These are phyloP conservation scores for Tieghemiomyces parasiticus DNA, from an alignment of 192 early-diverging fungal genomes.

Conservation along the genomic window DNA sequence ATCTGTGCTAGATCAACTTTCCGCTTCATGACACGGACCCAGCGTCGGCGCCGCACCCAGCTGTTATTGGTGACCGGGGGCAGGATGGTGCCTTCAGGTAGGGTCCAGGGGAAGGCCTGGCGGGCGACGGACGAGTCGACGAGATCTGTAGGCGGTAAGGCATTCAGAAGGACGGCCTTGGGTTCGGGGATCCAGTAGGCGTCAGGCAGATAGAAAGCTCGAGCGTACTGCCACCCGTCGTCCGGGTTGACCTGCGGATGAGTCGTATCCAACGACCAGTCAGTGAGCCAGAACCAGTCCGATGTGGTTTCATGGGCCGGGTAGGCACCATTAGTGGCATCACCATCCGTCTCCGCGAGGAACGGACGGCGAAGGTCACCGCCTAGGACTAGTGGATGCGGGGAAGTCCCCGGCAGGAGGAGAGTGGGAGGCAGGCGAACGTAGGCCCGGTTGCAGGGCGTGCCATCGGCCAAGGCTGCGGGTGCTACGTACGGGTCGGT, in stretches of 20 bases:
- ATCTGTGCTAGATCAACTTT: conserved; percentile 27
- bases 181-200: conserved; percentile 29
- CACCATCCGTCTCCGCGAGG: too few relatives aligned
- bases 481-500: conserved; percentile 2
- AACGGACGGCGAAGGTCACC: too few relatives aligned
- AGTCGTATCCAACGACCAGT: conserved; percentile 55
- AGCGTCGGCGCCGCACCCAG: conserved; percentile 53
- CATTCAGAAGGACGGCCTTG: background rate
- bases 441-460: background rate
- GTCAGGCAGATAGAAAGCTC: conserved; percentile 35
- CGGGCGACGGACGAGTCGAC: background rate
- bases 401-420: background rate
- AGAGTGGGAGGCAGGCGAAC: conserved; percentile 2
- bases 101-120: background rate
- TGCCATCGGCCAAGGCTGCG: conserved; percentile 6
- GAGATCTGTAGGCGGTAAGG: background rate
- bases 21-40: conserved; percentile 66
- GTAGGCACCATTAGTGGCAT: background rate
- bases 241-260: conserved; percentile 38
- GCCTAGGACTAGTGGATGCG: background rate
- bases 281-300: conserved; percentile 68
- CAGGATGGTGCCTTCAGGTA: background rate
- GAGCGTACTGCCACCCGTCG: conserved; percentile 63
- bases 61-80: conserved; percentile 29
- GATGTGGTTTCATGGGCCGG: background rate